Base-by-base conservation (phyloP, 23 red algal genomes). In the Gracilaria caudata region DNA sequence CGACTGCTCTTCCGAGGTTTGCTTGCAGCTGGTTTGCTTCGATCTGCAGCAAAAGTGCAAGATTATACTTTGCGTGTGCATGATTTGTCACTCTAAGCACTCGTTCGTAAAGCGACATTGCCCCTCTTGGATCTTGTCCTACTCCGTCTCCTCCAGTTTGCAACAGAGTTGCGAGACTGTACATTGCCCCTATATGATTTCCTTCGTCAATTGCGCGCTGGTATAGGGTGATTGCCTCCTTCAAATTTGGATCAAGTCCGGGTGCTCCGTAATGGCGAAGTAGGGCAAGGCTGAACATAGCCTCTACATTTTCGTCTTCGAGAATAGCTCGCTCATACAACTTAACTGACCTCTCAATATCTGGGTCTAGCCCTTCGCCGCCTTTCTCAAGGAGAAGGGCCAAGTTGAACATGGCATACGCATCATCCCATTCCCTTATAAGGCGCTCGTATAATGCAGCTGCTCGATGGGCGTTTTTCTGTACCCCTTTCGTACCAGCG, bases 261-360 rank as follows among this genome's bases (percentile, higher is more conserved):
- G 46, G 25, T 17, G 54, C 55, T 66, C 79, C 79, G 25, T 64
- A 35, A 61, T 83, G 57, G 9, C 51, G 38, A 13, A 83, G 16
- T 16, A 68, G 25, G 2, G 32, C 79, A 24, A 83, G 55, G 43
- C 79, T 83, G 40, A 68, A 83, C 79, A 83, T 83, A 25, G 79
- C 79, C 16, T 64, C 57, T 14, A 68, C 58, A 83, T 83, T 66
- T 30, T 14, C 16, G 47, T 40, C 39, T 49, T 68, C 79, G 20
- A 7, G 2, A 65, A 83, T 83, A 5, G 79, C 79, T 47, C 59
- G 54, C 55, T 83, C 28, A 47, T 83, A 83, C 19, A 63, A 65
- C 44, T 24, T 6, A 63, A 40, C 29, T 28, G 79, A 58, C 51
- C 26, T 36, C 53, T 23, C 58, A 17, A 47, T 39, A 47, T 83